Conservation (phyloP, 208 protist genomes). For the Leishmania turanica region DNA sequence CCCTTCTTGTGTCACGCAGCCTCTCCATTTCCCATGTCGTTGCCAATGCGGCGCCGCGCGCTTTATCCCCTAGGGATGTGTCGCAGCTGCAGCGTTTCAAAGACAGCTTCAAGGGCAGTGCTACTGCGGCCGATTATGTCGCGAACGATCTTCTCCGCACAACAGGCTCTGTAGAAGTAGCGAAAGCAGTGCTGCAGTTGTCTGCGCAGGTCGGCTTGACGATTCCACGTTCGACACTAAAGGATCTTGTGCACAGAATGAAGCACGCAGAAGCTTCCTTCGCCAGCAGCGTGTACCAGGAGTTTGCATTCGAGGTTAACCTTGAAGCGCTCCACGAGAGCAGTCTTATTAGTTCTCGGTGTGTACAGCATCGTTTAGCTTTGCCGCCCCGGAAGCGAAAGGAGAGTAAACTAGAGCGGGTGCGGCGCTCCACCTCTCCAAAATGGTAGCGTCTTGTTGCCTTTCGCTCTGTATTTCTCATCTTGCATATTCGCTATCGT, state of each 20-base stretch:
- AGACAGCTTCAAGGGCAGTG: background rate
- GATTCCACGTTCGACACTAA: slow-evolving; percentile 25
- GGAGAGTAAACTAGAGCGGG: slow-evolving; percentile 26
- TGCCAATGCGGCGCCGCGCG: background rate
- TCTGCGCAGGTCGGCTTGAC: slow-evolving; percentile 19
- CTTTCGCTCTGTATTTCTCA: background rate
- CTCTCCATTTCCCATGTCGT: slow-evolving; percentile 20
- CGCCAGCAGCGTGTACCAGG: background rate
- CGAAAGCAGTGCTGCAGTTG: slow-evolving; percentile 14
- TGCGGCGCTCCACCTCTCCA: slow-evolving; percentile 6
- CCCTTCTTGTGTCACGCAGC: background rate
- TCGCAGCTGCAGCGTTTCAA: slow-evolving; percentile 16
- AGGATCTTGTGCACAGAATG: slow-evolving; percentile 5
- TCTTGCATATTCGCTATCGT: background rate
- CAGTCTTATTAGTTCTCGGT: background rate
- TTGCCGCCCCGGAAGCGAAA: slow-evolving; percentile 3
- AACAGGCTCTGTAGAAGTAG: slow-evolving; percentile 25
- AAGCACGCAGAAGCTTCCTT: background rate
- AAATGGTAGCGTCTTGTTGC: background rate
- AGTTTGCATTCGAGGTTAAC: slow-evolving; percentile 21
- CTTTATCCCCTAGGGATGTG: background rate
- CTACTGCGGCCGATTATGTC: slow-evolving; percentile 1
- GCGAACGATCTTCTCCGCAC: slow-evolving; percentile 28
- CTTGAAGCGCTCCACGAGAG: background rate
- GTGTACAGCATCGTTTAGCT: background rate